These are phyloP conservation scores for Pholiota conissans DNA, from an alignment of 768 basidiomycete species.

Conservation along the genomic window DNA sequence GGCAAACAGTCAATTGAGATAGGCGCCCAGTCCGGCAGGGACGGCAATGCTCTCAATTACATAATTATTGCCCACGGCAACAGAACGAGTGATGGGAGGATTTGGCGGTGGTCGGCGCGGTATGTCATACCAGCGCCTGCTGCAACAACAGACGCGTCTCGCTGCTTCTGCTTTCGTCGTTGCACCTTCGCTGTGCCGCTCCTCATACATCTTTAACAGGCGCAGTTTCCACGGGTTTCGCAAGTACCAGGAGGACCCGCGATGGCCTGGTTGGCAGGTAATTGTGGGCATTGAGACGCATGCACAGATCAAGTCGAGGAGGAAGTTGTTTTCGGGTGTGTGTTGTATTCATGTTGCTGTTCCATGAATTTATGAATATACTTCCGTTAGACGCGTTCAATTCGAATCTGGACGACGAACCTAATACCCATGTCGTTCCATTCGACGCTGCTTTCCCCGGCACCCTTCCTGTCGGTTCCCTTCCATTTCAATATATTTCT, in stretches of 20 bases:
- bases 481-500: not conserved
- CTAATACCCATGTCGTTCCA: slow-evolving; percentile 73
- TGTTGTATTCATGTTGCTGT: slow-evolving; percentile 18
- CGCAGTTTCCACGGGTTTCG: slow-evolving; percentile 34
- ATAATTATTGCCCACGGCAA: not conserved
- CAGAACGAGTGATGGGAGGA: not conserved
- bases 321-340: slow-evolving; percentile 83
- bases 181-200: slow-evolving; percentile 11
- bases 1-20: no score
- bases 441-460: slow-evolving; percentile 95
- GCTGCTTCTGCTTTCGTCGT: slow-evolving; percentile 14
- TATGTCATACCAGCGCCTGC: not conserved
- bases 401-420: slow-evolving; percentile 40
- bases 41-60: not conserved
- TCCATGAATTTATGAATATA: not conserved
- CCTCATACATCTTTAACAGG: not conserved
- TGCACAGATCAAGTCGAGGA: slow-evolving; percentile 85
- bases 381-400: slow-evolving; percentile 38
- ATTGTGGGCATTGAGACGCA: slow-evolving; percentile 95
- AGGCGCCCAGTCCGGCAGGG: not conserved
- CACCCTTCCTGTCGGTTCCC: slow-evolving; percentile 76
- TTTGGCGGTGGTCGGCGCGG: not conserved
- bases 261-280: slow-evolving; percentile 89
- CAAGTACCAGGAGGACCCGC: slow-evolving; percentile 33
- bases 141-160: not conserved